Base-by-base conservation (phyloP, 2,329 filamentous ascomycete genomes). In the Colletotrichum sp. region DNA sequence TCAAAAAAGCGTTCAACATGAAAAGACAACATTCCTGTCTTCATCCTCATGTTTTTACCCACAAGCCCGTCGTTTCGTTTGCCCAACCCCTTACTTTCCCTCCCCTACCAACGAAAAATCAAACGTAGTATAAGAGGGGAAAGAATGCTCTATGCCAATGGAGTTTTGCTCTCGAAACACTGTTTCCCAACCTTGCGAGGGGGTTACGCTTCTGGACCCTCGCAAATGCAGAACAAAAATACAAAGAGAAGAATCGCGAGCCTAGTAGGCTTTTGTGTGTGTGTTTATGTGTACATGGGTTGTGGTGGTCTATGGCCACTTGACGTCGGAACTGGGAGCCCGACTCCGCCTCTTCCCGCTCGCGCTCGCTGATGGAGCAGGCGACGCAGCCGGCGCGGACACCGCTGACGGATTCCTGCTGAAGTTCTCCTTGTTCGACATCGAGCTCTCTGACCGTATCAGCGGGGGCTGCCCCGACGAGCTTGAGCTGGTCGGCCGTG, bases 341-440 rank as follows among this genome's bases (percentile, higher is more conserved):
- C 77, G 75, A 56, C 65, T 77, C 15, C 77, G 71, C 6, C 77
- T 39, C 36, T 78, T 78, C 10, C 77, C 67, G 60, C 66, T 71
- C 27, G 69, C 56, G 16, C 66, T 73, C 8, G 74, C 69, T n/a
- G 77, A 66, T 16, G 55, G 70, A 10, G 74, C 69, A 12, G 77
- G 70, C 27, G 77, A 75, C 13, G 76, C 76, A 22, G 71, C 68
- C 16, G 74, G 76, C 4, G 73, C 74, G 18, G 74, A 78, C 9
- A 72, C 66, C 15, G 69, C 66, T 10, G 76, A 78, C 13, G 76
- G 60, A 55, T 77, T 78, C 4, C 79, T 60, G 52, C 76, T 76
- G 22, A 79, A 76, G 71, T 85, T 85, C 77, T 87, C 84, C 79
- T 85, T 86, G 78, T 85, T 84, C 74, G 86, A 85, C 66, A 83